phyloP scores from a whole-genome alignment of 2,329 filamentous ascomycete genomes.

The Alternaria brassicicola region DNA sequence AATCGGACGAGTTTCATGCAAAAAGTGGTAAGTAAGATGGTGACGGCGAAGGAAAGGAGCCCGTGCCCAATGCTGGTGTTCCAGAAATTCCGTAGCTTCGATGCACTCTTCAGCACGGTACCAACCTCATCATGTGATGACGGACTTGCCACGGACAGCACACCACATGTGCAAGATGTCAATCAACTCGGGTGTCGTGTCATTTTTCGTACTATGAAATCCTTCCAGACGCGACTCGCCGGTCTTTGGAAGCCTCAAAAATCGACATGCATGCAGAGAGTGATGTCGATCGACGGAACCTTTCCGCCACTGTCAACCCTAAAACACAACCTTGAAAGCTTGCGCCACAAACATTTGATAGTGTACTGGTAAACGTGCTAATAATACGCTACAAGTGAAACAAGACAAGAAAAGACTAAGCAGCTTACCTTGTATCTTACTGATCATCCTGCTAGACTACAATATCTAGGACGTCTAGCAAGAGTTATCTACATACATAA shows the following conservation, averaged over 20 bases:
- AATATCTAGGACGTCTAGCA: neutral
- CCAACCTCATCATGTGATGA: conserved; percentile 11
- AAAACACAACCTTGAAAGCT: neutral
- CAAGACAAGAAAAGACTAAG: neutral
- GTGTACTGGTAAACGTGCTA: neutral
- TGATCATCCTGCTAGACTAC: neutral
- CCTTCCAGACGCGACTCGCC: neutral
- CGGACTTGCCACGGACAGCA: neutral
- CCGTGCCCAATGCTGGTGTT: conserved; percentile 13
- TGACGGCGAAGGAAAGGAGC: conserved; percentile 10
- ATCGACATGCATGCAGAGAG: neutral
- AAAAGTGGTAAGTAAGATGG: conserved; percentile 3
- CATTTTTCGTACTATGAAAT: neutral
- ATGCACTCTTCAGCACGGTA: conserved; percentile 11
- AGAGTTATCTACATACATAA: neutral
- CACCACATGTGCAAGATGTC: neutral
- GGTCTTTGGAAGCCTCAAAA: neutral
- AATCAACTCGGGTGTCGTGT: neutral
- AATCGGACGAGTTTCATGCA: neutral
- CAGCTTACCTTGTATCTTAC: neutral
- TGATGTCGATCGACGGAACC: neutral
- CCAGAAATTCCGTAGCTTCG: conserved; percentile 16
- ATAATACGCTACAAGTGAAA: neutral
- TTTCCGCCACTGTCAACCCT: neutral
- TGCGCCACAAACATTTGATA: neutral